phyloP scores from a whole-genome alignment of 768 basidiomycete species.

The Rhodotorula taiwanensis region DNA sequence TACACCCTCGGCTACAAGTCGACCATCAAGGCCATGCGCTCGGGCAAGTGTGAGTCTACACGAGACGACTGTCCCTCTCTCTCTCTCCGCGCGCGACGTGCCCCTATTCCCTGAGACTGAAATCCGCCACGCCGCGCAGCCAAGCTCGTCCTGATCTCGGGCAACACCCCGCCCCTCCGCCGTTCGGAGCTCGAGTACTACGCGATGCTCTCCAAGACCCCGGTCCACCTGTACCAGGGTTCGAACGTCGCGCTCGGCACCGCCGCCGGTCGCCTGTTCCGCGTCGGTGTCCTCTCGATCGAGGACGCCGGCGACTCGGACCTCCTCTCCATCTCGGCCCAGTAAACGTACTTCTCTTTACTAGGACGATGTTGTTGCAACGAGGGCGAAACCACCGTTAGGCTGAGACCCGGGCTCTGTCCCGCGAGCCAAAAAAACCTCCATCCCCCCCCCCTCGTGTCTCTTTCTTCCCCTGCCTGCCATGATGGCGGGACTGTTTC shows the following conservation, averaged over 20 bases:
- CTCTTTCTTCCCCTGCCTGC: too few relatives aligned
- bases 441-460: too few relatives aligned
- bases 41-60: constrained; percentile 76
- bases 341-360: too few relatives aligned
- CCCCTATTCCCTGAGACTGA: neutral
- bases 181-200: constrained; percentile 99
- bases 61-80: neutral
- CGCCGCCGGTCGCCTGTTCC: constrained; percentile 98
- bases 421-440: too few relatives aligned
- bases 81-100: neutral
- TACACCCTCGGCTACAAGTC: constrained; percentile 97
- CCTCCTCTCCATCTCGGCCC: constrained; percentile 61
- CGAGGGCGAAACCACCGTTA: too few relatives aligned
- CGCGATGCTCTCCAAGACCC: constrained; percentile 83
- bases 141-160: constrained; percentile 96
- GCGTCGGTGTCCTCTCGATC: constrained; percentile 97
- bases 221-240: constrained; percentile 95
- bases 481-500: too few relatives aligned
- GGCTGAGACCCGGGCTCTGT: too few relatives aligned
- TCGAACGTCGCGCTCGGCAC: constrained; percentile 98
- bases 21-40: constrained; percentile 96
- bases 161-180: constrained; percentile 97
- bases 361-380: too few relatives aligned
- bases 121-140: constrained; percentile 51
- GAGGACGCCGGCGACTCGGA: constrained; percentile 94